Evolutionary conservation across 495 filamentous ascomycete genomes (phyloP).

Genomic region (Lentithecium fluviatile): DNA sequence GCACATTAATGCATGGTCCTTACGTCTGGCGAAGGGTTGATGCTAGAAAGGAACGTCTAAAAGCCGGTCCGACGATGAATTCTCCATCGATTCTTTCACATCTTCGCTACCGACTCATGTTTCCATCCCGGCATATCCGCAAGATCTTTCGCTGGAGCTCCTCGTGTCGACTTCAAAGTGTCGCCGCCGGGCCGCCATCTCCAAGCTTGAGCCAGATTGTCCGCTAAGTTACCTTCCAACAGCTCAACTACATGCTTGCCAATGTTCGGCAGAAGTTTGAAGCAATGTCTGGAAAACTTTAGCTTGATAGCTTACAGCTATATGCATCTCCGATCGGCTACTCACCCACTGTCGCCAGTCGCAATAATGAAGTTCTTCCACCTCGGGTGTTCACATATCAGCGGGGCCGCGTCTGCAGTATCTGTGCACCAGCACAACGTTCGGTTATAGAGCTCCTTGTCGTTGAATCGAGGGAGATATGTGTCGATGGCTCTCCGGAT

Average conservation of each 20-base stretch:
- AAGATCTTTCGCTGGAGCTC: constrained; percentile 5
- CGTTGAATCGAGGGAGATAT: constrained; percentile 5
- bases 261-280: constrained; percentile 13
- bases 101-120: not conserved
- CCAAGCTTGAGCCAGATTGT: constrained; percentile 1
- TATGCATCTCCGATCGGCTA: not conserved
- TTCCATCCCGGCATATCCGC: constrained; percentile 7
- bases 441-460: constrained; percentile 1
- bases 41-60: no score
- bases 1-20: no score
- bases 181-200: constrained; percentile 9
- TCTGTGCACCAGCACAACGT: constrained; percentile 15
- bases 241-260: constrained; percentile 15
- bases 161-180: not conserved
- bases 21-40: no score
- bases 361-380: constrained; percentile 9
- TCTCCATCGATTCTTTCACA: no score
- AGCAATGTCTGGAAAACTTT: not conserved
- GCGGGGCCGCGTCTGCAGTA: constrained; percentile 6
- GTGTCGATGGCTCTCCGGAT: constrained; percentile 2
- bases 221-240: constrained; percentile 2
- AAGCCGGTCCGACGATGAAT: no score
- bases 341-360: constrained; percentile 8
- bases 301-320: not conserved
- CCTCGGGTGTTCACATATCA: constrained; percentile 7